Base-by-base conservation (phyloP, 2,329 filamentous ascomycete species). In the Neofusicoccum ribis region DNA sequence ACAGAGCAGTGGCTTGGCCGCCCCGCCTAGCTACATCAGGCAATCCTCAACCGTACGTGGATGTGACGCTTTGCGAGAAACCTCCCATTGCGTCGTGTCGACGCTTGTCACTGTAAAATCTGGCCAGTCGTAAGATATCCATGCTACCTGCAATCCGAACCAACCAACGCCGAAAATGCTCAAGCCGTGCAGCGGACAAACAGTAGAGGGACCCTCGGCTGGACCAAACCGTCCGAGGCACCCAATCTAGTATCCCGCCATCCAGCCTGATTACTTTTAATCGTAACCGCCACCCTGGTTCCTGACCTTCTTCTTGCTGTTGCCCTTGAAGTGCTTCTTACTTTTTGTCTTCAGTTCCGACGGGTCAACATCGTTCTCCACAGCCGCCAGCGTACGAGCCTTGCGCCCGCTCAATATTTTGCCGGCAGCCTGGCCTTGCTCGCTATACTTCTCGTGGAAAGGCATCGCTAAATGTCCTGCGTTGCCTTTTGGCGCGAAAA, bases 281-380 rank as follows among this genome's bases (percentile, higher is more conserved):
- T 60, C 63, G 17, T 65, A 65, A 5, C 63, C 63, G 9, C 63
- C 63, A 2, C 54, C 54, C 36, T 39, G 17, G 34, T 59, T 65
- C 64, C 70, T 71, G 50, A 76, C 75, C 71, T 80, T 83, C 67
- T 82, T 82, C 74, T 86, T 89, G 66, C 83, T 85, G 46, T 88
- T 87, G n/a, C 86, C 89, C 81, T 96, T 96, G 79, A 92, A 95
- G 79, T 99, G 95, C 82, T 97, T 98, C 87, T 99, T 99, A 65
- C 89, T 86, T 60, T 83, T 82, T 65, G 85, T 72, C 77, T 77
- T 80, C 69, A 95, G 80, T 65, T 97, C 94, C 66, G 89, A 89
- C 0, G 91, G 89, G 72, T 97, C 93, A 41, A 98, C 77, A 14
- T 92, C 91, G 66, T 89, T 91, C 80, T 97, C 92, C 67, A 97